phyloP scores from a whole-genome alignment of 1,139 yeast genomes.

The Kodamaea ohmeri region DNA sequence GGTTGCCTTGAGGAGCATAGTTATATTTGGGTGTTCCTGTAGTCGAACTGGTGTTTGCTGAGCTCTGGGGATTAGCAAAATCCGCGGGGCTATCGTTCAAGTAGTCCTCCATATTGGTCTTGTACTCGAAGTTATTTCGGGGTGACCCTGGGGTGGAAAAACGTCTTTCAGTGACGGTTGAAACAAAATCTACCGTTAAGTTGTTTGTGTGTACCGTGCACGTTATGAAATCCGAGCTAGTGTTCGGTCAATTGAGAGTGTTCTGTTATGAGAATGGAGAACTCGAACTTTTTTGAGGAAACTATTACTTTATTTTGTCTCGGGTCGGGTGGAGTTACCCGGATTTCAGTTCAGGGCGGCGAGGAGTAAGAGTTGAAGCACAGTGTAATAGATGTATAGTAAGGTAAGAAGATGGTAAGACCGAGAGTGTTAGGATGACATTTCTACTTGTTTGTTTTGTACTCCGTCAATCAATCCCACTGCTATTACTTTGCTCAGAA shows the following conservation, averaged over 20 bases:
- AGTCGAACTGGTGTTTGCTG: slow-evolving; percentile 11
- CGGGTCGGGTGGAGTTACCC: neutral
- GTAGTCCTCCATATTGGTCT: slow-evolving; percentile 40
- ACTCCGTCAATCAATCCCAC: no score
- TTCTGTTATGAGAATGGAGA: neutral
- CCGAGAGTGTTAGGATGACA: neutral
- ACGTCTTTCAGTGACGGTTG: no score
- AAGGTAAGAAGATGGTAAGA: no score
- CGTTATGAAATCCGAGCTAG: no score
- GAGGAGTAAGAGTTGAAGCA: no score
- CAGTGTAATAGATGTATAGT: no score
- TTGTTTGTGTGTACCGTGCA: no score
- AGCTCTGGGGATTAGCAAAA: slow-evolving; percentile 11
- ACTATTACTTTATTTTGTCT: neutral
- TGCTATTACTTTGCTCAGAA: neutral
- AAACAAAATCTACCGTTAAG: no score
- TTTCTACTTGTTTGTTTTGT: no score
- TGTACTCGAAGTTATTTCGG: no score
- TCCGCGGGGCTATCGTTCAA: slow-evolving; percentile 41
- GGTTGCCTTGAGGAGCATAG: slow-evolving; percentile 7
- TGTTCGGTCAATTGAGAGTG: neutral
- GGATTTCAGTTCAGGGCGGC: no score
- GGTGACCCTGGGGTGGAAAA: no score
- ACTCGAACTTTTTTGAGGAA: slow-evolving; percentile 2
- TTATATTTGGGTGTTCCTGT: slow-evolving; percentile 12